Evolutionary conservation across 108 stramenopile genomes (phyloP).

Genomic region (Fistulifera solaris): DNA sequence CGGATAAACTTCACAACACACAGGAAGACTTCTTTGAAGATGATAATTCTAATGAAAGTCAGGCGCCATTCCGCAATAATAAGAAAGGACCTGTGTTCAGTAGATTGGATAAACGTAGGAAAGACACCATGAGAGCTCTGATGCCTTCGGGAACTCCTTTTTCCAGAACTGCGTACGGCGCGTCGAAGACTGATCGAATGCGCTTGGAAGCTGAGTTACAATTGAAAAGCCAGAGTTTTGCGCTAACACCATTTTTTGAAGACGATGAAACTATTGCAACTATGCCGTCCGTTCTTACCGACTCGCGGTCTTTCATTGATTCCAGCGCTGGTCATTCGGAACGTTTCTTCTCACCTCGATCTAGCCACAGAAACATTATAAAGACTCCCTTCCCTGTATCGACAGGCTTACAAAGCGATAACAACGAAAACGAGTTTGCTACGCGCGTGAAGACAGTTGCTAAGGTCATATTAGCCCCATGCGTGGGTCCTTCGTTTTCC

Average conservation of each 20-base stretch:
- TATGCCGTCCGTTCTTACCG: conserved; percentile 18
- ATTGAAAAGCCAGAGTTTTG: conserved; percentile 5
- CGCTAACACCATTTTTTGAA: conserved; percentile 33
- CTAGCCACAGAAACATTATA: neutral
- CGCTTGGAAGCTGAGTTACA: conserved; percentile 56
- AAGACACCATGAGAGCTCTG: conserved; percentile 21
- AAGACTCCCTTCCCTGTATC: neutral
- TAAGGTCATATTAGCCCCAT: conserved; percentile 75
- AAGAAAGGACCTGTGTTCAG: conserved; percentile 14
- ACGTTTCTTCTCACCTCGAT: neutral
- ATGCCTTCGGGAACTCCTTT: conserved; percentile 38
- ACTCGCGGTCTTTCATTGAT: conserved; percentile 3
- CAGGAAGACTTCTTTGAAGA: conserved; percentile 8
- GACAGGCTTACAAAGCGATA: neutral
- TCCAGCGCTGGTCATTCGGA: neutral
- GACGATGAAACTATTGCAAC: conserved; percentile 84
- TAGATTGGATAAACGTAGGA: conserved; percentile 22
- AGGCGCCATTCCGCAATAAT: conserved; percentile 6
- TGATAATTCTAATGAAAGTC: conserved; percentile 24
- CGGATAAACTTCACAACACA: neutral
- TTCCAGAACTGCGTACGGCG: conserved; percentile 64
- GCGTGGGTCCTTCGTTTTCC: conserved; percentile 23
- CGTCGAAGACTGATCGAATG: conserved; percentile 67
- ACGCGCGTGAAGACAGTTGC: conserved; percentile 63
- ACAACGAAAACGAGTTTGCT: conserved; percentile 34